These are phyloP conservation scores for Punctularia strigosozonata DNA, from an alignment of 768 basidiomycete species.

Conservation along the genomic window DNA sequence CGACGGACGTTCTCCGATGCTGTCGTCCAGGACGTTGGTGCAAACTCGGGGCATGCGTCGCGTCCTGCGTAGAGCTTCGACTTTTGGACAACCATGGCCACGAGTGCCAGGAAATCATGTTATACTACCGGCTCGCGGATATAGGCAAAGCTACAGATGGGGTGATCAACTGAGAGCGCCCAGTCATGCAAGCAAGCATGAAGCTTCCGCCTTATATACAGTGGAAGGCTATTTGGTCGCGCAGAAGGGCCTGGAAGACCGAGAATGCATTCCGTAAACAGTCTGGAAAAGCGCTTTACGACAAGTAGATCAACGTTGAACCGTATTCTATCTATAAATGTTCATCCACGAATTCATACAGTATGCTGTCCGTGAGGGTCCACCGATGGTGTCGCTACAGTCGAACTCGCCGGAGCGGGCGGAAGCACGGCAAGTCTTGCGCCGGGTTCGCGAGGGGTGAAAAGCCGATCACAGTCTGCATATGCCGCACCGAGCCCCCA, in stretches of 20 bases:
- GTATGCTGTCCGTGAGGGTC: neutral
- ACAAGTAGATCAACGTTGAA: neutral
- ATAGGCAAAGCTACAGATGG: neutral
- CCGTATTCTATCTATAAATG: conserved; percentile 2
- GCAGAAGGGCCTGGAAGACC: too few species aligned
- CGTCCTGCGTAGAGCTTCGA: too few species aligned
- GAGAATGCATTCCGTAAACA: too few species aligned
- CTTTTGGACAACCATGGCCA: too few species aligned
- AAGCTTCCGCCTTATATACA: too few species aligned
- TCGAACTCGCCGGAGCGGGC: conserved; percentile 18
- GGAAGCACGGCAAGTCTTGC: conserved; percentile 48
- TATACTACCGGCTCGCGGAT: too few species aligned
- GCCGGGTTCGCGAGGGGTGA: conserved; percentile 84
- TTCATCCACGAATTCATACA: conserved; percentile 13
- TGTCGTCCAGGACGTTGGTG: neutral
- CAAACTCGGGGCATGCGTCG: too few species aligned
- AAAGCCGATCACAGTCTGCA: conserved; percentile 86
- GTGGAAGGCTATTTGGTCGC: too few species aligned
- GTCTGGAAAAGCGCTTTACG: neutral
- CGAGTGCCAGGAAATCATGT: too few species aligned
- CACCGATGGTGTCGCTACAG: neutral
- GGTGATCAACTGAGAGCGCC: neutral
- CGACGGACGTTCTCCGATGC: conserved; percentile 25
- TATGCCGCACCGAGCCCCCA: conserved; percentile 82
- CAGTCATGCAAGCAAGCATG: neutral